These are phyloP conservation scores for Castanea mollissima DNA, from an alignment of 306 rosid genomes.

Conservation along the genomic window DNA sequence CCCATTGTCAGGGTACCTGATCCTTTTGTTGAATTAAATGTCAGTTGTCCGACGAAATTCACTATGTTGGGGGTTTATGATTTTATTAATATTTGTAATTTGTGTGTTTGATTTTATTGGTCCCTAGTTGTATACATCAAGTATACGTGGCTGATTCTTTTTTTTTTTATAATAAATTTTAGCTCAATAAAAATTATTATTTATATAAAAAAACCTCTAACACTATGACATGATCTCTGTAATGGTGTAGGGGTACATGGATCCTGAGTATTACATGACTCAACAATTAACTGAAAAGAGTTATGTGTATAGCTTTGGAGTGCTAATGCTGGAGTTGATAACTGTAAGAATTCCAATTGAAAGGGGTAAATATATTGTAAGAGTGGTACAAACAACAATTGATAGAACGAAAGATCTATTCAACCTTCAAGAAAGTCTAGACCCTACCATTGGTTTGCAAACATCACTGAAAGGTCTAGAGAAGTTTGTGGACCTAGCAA, in stretches of 20 bases:
- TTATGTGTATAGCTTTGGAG: slow-evolving; percentile 54
- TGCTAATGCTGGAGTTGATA: slow-evolving; percentile 44
- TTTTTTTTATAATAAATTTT: no score
- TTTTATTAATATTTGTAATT: no score
- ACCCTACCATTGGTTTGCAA: slow-evolving; percentile 13
- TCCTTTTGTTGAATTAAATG: no score
- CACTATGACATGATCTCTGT: not conserved
- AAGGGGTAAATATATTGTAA: slow-evolving; percentile 34
- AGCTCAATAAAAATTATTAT: no score
- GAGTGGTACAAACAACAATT: slow-evolving; percentile 24
- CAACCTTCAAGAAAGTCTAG: slow-evolving; percentile 31
- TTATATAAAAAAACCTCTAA: not conserved
- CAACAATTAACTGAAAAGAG: slow-evolving; percentile 48
- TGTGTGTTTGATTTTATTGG: no score
- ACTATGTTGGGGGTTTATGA: no score
- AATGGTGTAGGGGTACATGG: slow-evolving; percentile 47
- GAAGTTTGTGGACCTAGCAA: slow-evolving; percentile 40
- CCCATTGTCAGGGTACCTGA: no score
- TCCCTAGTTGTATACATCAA: no score
- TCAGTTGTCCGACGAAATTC: no score
- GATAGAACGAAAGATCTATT: slow-evolving; percentile 25
- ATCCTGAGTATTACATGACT: slow-evolving; percentile 48
- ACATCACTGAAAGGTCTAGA: slow-evolving; percentile 25
- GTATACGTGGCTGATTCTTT: no score
- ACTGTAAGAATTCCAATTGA: slow-evolving; percentile 44